Percentiles rank a stretch among this genome's conserved stretches.
These are phyloP conservation scores for Physcomitrellopsis africana DNA, from an alignment of 225 moss, liverwort and hornwort genomes.

Conservation along the genomic window DNA sequence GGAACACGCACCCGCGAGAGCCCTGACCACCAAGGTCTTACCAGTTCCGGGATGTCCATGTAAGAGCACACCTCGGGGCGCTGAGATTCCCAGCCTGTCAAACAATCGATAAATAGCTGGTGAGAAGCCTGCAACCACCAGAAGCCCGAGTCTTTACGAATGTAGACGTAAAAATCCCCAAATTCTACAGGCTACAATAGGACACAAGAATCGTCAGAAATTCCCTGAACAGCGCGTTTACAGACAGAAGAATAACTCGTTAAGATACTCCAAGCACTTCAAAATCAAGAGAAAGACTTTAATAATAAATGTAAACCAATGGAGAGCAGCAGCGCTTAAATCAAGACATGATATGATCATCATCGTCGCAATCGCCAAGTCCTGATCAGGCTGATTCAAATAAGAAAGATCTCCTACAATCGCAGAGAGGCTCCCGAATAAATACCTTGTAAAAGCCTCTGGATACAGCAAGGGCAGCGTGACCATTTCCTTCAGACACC, in stretches of 20 bases:
- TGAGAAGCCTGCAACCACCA: conserved; percentile 50
- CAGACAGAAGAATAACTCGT: background rate
- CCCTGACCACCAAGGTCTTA: conserved; percentile 82
- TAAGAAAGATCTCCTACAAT: conserved; percentile 6
- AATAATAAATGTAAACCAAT: background rate
- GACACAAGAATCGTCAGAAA: background rate
- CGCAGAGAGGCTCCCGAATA: conserved; percentile 6
- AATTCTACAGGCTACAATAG: background rate
- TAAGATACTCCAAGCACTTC: background rate
- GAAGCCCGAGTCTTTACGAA: conserved; percentile 29
- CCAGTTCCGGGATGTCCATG: conserved; percentile 92
- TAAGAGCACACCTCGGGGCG: conserved; percentile 81
- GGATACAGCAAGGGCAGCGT: conserved; percentile 81
- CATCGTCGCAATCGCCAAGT: background rate
- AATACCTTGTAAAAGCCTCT: conserved; percentile 63
- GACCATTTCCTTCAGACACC: conserved; percentile 81
- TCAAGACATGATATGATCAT: conserved; percentile 12
- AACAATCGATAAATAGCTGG: conserved; percentile 36
- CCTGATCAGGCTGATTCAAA: background rate
- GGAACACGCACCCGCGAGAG: conserved; percentile 82
- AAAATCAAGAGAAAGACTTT: background rate
- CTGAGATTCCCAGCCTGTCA: conserved; percentile 73
- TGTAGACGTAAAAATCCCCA: conserved; percentile 5
- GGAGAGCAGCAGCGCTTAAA: conserved; percentile 18
- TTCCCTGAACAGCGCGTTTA: background rate